Percentiles rank a stretch among this genome's conserved stretches.
phyloP scores from a whole-genome alignment of 1,284 basidiomycete species.

The Sporisorium iseilematis-ciliati region DNA sequence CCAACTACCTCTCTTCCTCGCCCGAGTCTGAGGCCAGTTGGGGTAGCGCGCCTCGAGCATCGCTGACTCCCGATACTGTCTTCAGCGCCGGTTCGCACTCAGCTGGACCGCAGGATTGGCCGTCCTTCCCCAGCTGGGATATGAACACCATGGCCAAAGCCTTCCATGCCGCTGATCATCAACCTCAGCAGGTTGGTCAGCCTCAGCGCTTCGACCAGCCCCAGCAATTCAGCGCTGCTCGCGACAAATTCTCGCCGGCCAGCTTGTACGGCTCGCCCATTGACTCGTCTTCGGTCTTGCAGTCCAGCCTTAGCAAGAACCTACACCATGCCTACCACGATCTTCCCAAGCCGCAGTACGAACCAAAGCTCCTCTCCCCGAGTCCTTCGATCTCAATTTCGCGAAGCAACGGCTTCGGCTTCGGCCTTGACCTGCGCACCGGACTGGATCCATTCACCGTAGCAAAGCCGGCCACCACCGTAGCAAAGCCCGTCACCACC shows the following conservation, averaged over 20 bases:
- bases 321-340: not conserved
- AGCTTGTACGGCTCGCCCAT: not conserved
- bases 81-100: not conserved
- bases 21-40: constrained; percentile 1
- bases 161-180: not conserved
- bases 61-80: not conserved
- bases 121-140: constrained; percentile 4
- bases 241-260: not conserved
- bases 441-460: not conserved
- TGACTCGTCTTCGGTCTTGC: not conserved
- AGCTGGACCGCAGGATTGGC: not conserved
- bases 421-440: not conserved
- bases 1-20: constrained; percentile 6
- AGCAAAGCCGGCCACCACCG: not conserved
- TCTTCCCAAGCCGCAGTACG: not conserved
- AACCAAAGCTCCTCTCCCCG: not conserved
- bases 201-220: no score
- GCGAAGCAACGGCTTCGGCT: not conserved
- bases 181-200: not conserved
- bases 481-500: not conserved
- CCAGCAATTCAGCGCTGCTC: no score
- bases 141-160: not conserved
- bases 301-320: not conserved
- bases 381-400: not conserved
- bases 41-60: not conserved